Base-by-base conservation (phyloP, 257 asterid genomes). In the Penstemon davidsonii region DNA sequence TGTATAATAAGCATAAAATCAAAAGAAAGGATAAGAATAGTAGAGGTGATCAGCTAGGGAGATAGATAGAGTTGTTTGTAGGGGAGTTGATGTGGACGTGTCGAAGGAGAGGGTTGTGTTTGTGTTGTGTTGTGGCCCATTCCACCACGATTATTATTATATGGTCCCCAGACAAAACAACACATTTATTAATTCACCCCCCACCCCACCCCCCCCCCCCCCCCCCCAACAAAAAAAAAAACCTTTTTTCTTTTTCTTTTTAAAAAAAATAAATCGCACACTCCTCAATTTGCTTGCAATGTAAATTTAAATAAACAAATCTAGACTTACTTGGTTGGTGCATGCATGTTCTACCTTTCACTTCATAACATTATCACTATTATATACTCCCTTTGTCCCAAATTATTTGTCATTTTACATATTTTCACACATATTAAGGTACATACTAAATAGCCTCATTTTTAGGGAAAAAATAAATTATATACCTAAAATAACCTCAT, bases 41-140 rank as follows among this genome's bases (percentile, higher is more conserved):
- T 4, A 33, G 66, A 41, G 63, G 68, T 33, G 56, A 15, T 13
- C 44, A 36, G 71, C 18, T 56, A 62, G 40, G 39, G 61, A 3
- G 13, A 10, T 44, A 8, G 61, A 2, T 49, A 6, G 2, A 6
- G 42, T 49, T 9, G 76, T 33, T 12, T 52, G 15, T 39, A 5
- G 5, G 55, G 63, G 62, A 3, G 40, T 38, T 56, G 89, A 86
- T 55, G 47, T 56, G 3, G 92, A 83, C 87, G 75, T 86, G 81
- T 79, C 92, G 74, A 82, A 79, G 67, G 79, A 47, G 75, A 73
- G 72, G 38, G 81, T 79, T 51, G 86, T 70, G 85, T 74, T 58
- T 50, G 85, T 69, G 87, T 76, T 62, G 69, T 67, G 70, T 5
- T 43, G 64, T 13, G 66, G n/a, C 75, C 81, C 81, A 72, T 69